Conservation (phyloP, 352 stramenopile species). For the Pythium coloratum region DNA sequence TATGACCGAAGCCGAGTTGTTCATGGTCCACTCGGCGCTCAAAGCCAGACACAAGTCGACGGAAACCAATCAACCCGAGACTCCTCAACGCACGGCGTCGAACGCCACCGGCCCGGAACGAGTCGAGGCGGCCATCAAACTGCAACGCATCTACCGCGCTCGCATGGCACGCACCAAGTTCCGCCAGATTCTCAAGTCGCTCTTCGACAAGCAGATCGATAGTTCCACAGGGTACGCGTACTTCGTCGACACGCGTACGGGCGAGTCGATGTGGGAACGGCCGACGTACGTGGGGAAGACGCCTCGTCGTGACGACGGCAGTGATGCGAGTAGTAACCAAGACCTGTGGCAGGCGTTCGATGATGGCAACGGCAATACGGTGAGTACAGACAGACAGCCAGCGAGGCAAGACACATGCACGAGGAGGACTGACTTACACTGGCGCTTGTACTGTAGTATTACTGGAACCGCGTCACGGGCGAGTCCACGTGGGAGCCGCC, state of each 20-base stretch:
- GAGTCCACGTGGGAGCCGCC: slow-evolving; percentile 68
- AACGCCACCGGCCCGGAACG: slow-evolving; percentile 72
- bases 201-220: slow-evolving; percentile 60
- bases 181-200: slow-evolving; percentile 46
- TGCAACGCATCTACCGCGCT: slow-evolving; percentile 72
- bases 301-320: slow-evolving; percentile 21
- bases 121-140: slow-evolving; percentile 49
- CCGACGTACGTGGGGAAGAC: slow-evolving; percentile 30
- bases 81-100: slow-evolving; percentile 39
- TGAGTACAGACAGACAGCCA: slow-evolving; percentile 16
- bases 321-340: slow-evolving; percentile 6
- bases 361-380: slow-evolving; percentile 63
- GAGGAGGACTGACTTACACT: not conserved
- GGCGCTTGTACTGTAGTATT: slow-evolving; percentile 43
- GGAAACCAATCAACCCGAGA: not conserved
- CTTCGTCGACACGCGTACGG: slow-evolving; percentile 66
- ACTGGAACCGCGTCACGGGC: slow-evolving; percentile 65
- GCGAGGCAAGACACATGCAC: not conserved
- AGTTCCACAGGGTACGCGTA: slow-evolving; percentile 41
- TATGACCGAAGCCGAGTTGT: slow-evolving; percentile 57
- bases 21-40: slow-evolving; percentile 49
- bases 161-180: slow-evolving; percentile 67
- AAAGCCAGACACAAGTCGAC: slow-evolving; percentile 38
- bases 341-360: slow-evolving; percentile 59
- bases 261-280: slow-evolving; percentile 56